Evolutionary conservation across 495 filamentous ascomycete species (phyloP).

Genomic region (Cudoniella acicularis): DNA sequence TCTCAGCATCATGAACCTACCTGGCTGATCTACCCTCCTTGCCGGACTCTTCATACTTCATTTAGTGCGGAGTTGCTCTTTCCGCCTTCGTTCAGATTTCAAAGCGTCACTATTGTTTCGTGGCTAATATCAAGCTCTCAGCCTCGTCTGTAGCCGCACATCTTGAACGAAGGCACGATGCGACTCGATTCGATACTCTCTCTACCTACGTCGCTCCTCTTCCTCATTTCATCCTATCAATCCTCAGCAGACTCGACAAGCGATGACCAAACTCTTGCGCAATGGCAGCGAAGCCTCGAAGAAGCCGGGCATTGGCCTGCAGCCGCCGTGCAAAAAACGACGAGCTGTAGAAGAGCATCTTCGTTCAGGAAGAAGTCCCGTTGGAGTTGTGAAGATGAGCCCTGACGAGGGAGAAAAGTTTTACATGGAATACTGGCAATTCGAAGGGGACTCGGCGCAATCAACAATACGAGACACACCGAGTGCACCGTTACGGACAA

Average conservation of each 20-base stretch:
- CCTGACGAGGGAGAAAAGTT: constrained; percentile 83
- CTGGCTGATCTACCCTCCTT: not conserved
- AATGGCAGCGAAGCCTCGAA: constrained; percentile 39
- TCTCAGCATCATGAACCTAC: not conserved
- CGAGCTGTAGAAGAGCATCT: constrained; percentile 32
- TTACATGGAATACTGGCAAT: constrained; percentile 60
- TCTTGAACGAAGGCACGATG: constrained; percentile 32
- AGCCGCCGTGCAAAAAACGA: constrained; percentile 30
- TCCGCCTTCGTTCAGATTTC: too few relatives aligned
- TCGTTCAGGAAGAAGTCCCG: constrained; percentile 28
- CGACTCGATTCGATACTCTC: constrained; percentile 33
- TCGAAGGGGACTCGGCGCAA: constrained; percentile 29
- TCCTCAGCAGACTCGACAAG: not conserved
- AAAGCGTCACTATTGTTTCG: not conserved
- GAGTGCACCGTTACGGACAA: not conserved
- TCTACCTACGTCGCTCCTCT: constrained; percentile 47
- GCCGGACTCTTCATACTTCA: not conserved
- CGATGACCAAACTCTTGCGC: constrained; percentile 24
- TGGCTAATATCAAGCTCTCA: not conserved
- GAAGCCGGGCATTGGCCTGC: constrained; percentile 41
- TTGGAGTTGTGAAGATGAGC: constrained; percentile 71
- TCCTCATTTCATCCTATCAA: constrained; percentile 34
- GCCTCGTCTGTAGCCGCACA: not conserved
- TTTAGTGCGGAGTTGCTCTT: too few relatives aligned
- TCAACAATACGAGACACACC: not conserved